Conservation (phyloP, 768 basidiomycete species). For the Mycena polygramma region DNA sequence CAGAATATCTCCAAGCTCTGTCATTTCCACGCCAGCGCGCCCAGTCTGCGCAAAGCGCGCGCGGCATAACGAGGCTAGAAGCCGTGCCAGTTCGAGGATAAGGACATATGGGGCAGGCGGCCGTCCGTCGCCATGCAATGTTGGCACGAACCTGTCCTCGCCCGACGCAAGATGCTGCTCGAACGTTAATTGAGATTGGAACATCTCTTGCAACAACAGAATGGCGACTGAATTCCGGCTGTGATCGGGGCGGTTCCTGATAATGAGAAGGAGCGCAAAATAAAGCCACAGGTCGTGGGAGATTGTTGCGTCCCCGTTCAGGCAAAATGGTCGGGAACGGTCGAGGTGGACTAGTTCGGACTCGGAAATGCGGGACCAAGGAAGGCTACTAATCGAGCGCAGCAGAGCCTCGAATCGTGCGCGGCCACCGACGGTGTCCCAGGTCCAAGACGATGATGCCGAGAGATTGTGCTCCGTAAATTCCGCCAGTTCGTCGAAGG, state of each 20-base stretch:
- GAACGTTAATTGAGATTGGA: slow-evolving; percentile 31
- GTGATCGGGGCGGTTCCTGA: slow-evolving; percentile 13
- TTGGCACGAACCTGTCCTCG: slow-evolving; percentile 29
- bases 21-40: slow-evolving; percentile 37
- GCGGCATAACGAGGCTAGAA: slow-evolving; percentile 46
- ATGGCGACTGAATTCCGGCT: slow-evolving; percentile 16
- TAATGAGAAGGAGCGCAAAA: slow-evolving; percentile 47
- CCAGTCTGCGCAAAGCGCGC: slow-evolving; percentile 47
- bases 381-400: slow-evolving; percentile 21
- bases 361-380: slow-evolving; percentile 37
- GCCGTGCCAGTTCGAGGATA: slow-evolving; percentile 32
- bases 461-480: slow-evolving; percentile 33
- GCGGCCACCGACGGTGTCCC: slow-evolving; percentile 22
- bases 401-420: slow-evolving; percentile 21
- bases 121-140: slow-evolving; percentile 28
- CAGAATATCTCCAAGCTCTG: slow-evolving; percentile 51
- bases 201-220: slow-evolving; percentile 21
- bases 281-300: slow-evolving; percentile 65
- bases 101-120: slow-evolving; percentile 23
- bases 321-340: slow-evolving; percentile 44
- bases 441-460: slow-evolving; percentile 10
- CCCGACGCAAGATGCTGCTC: slow-evolving; percentile 21
- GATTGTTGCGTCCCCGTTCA: slow-evolving; percentile 66
- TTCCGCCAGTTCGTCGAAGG: slow-evolving; percentile 46
- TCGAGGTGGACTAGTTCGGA: slow-evolving; percentile 40